A percentile compares a stretch with the other conserved stretches of the same genome.
phyloP scores from a whole-genome alignment of 148 eudicot genomes.

The Rhododendron ovatum region DNA sequence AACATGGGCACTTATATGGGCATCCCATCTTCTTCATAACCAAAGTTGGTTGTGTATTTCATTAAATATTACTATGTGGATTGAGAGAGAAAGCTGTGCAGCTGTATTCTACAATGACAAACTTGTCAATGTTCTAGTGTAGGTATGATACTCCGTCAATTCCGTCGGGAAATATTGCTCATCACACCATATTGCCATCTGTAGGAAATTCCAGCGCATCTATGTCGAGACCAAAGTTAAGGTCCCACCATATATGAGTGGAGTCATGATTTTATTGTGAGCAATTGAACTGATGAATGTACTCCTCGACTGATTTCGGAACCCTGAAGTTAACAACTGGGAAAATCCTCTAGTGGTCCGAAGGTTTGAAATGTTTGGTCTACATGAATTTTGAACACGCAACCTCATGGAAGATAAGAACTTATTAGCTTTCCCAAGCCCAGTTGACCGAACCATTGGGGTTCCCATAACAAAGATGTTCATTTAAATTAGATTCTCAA shows the following conservation, averaged over 20 bases:
- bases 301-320: too few species aligned
- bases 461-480: neutral
- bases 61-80: neutral
- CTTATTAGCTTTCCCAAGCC: neutral
- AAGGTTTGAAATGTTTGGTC: too few species aligned
- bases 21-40: slow-evolving; percentile 2
- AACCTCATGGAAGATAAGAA: too few species aligned
- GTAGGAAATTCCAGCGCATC: too few species aligned
- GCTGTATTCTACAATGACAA: neutral
- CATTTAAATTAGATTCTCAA: neutral
- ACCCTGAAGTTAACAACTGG: neutral
- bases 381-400: neutral
- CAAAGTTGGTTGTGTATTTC: neutral
- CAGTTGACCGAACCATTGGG: too few species aligned
- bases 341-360: neutral
- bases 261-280: too few species aligned
- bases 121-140: neutral
- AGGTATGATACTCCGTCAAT: neutral
- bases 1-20: slow-evolving; percentile 3
- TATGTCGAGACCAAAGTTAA: too few species aligned
- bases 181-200: too few species aligned
- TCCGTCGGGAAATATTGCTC: too few species aligned
- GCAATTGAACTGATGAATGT: too few species aligned
- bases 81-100: neutral
- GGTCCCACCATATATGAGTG: too few species aligned